Evolutionary conservation across 169 alveolate species (phyloP), one percentile per base, ranked within the genome.

Genomic region (Plasmodium coatneyi): DNA sequence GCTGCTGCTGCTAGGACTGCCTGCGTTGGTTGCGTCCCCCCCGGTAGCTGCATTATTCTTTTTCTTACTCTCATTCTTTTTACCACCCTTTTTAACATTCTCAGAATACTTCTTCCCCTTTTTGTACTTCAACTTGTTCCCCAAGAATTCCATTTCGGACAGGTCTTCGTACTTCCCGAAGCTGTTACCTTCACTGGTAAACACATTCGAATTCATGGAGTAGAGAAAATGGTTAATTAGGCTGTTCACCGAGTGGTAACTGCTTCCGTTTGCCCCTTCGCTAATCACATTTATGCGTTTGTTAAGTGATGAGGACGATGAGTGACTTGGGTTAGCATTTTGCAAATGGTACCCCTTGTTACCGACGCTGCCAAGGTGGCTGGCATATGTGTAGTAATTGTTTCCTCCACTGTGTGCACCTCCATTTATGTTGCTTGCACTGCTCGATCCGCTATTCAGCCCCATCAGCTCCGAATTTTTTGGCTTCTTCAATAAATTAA

Each of bases 401-500:
- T 32, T 32, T 14, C 46, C 34, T n/a, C 54, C 43, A 34, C 10
- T 74, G 54, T 74, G 36, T 1, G 22, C 43, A 19, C 54, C 43
- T 6, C 82, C 54, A 19, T 6, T 74, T 12, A 32, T n/a, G 39
- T 56, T 56, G 10, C 22, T 60, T 34, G 36, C 39, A 32, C 74
- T 52, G 25, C 41, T 74, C 19, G 32, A 30, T 0, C 82, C 72
- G 36, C 60, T 84, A n/a, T 39, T 78, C 46, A 36, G 7, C 1
- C 84, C 84, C 43, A 49, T 34, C 28, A 91, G 60, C 28, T 91
- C 92, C 2, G 91, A 70, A 9, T 12, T 19, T n/a, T 80, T 91
- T 1, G 95, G 95, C 34, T 91, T 91, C 76, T 49, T 91, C 76
- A 91, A 39, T 41, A 91, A 91, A 78, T 71, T 71, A 32, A 91